Base-by-base conservation (phyloP, 768 basidiomycete genomes). In the Mycena chlorophos region DNA sequence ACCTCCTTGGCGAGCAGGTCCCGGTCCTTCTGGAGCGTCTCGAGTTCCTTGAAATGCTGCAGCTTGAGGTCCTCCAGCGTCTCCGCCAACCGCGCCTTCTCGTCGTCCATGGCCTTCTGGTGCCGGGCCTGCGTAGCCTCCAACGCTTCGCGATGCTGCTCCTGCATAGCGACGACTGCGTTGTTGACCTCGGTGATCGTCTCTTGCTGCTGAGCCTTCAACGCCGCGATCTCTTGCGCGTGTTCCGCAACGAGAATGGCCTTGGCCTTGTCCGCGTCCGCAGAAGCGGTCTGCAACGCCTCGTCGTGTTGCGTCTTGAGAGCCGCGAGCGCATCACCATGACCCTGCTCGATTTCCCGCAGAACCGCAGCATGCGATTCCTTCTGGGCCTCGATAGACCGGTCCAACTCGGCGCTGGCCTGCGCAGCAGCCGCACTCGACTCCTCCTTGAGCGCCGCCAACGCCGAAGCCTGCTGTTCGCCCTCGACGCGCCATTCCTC, bases 291-390 rank as follows among this genome's bases (percentile, higher is more conserved):
- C 27, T 65, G 62, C 26, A 87, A 61, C 2, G 70, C 71, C 6
- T 67, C 61, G 17, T 76, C 69, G 63, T 90, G 86, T 4, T 73
- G 68, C 5, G 68, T 68, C 65, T 79, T 77, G 56, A 88, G 66
- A 27, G 74, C 67, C 5, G 73, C 66, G n/a, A 82, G 56, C 42
- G 87, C 84, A 55, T 77, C 78, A 45, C 81, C 75, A 60, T 91
- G 86, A 8, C 75, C 75, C 30, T 70, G 77, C 60, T 83, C 79
- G 29, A 87, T 62, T 54, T 85, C 82, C 49, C 77, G 71, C 6
- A 91, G 71, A 38, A 82, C 69, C 1, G 68, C 61, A 4, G 79
- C 76, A 49, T 89, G 84, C 57, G 84, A 80, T 64, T 83, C 80
- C 65, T 80, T 78, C 27, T 83, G 71, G 25, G 69, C 62, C 40